A percentile compares a stretch with the other conserved stretches of the same genome.
Evolutionary conservation across 1,139 yeast genomes (phyloP).

Genomic region (Sugiyamaella sp.): DNA sequence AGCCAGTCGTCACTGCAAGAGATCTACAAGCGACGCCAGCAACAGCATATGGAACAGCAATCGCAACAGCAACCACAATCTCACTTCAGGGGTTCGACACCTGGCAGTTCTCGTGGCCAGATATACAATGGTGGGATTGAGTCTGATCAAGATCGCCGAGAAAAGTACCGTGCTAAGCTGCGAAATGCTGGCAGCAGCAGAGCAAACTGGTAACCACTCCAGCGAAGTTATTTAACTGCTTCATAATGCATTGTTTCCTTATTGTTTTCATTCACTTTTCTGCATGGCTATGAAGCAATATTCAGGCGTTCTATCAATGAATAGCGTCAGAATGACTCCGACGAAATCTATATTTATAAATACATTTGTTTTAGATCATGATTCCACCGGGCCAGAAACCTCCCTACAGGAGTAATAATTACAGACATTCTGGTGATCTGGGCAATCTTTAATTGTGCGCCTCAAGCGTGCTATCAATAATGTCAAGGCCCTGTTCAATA

Average conservation of each 20-base stretch:
- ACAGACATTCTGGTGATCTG: too few species aligned
- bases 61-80: slow-evolving; percentile 6
- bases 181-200: slow-evolving; percentile 32
- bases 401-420: too few species aligned
- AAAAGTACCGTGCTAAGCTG: slow-evolving; percentile 33
- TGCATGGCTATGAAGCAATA: too few species aligned
- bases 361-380: too few species aligned
- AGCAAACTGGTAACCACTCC: slow-evolving; percentile 32
- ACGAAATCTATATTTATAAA: too few species aligned
- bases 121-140: slow-evolving; percentile 1
- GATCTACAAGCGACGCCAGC: slow-evolving; percentile 34
- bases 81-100: neutral
- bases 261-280: neutral
- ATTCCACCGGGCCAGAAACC: too few species aligned
- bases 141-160: slow-evolving; percentile 22
- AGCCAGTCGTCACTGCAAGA: slow-evolving; percentile 34
- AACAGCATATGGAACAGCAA: slow-evolving; percentile 21
- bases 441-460: slow-evolving; percentile 6
- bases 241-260: neutral
- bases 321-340: too few species aligned
- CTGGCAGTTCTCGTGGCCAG: slow-evolving; percentile 5
- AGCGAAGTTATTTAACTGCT: neutral
- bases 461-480: slow-evolving; percentile 50
- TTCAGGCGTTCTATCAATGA: too few species aligned
- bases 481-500: slow-evolving; percentile 67